A percentile compares a stretch with the other conserved stretches of the same genome.
These are phyloP conservation scores for Talaromyces wortmannii DNA, from an alignment of 495 filamentous ascomycete genomes.

Conservation along the genomic window DNA sequence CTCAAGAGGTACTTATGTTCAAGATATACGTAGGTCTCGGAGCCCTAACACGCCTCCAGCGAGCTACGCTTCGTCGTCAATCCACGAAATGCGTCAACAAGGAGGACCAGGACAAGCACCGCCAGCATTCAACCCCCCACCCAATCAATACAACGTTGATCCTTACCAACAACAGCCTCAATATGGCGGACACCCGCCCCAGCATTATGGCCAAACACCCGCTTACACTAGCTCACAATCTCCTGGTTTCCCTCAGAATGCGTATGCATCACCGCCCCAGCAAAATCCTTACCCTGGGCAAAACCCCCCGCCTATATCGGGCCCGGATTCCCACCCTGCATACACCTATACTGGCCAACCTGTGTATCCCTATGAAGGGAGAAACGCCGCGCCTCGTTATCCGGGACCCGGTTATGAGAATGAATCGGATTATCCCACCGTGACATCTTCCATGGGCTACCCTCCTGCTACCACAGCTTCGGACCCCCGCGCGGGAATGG, in stretches of 20 bases:
- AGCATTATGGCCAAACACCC: constrained; percentile 25
- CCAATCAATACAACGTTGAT: constrained; percentile 9
- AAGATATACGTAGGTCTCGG: constrained; percentile 30
- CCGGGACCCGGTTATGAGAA: constrained; percentile 39
- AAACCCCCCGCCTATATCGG: constrained; percentile 28
- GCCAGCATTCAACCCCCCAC: constrained; percentile 28
- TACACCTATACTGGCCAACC: constrained; percentile 34
- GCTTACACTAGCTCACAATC: constrained; percentile 1
- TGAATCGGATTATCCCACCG: constrained; percentile 37
- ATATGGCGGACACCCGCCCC: constrained; percentile 28
- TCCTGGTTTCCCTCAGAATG: neutral
- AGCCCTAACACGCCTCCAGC: constrained; percentile 9
- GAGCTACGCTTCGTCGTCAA: constrained; percentile 6
- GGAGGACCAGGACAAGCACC: neutral
- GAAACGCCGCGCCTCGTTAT: constrained; percentile 41
- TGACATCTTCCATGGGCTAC: constrained; percentile 36
- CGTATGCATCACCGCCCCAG: constrained; percentile 6
- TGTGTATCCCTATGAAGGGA: constrained; percentile 34
- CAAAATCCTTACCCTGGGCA: constrained; percentile 27
- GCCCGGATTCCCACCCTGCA: constrained; percentile 26
- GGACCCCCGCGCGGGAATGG: constrained; percentile 43
- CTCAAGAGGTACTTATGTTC: constrained; percentile 39
- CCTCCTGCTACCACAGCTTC: constrained; percentile 34
- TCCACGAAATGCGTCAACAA: constrained; percentile 5
- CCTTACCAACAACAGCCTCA: constrained; percentile 27